phyloP scores from a whole-genome alignment of 352 stramenopile species.

The Phytophthora foliorum region DNA sequence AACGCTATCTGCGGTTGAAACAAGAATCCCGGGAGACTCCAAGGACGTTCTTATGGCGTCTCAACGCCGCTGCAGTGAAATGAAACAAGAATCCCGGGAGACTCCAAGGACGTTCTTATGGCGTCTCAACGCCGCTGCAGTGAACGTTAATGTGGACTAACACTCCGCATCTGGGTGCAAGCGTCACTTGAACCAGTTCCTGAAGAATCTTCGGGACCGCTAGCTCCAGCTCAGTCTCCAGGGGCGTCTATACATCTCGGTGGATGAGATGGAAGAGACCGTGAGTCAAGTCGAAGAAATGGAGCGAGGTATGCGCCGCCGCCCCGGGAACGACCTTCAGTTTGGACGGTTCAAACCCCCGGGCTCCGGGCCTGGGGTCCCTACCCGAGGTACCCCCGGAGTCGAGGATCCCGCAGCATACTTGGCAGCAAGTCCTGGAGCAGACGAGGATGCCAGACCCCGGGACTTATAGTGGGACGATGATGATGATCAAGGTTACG shows the following conservation, averaged over 20 bases:
- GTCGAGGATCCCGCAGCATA: neutral
- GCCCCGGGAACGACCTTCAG: neutral
- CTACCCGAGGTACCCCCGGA: neutral
- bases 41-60: neutral
- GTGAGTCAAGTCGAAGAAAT: slow-evolving; percentile 7
- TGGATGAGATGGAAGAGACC: neutral
- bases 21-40: neutral
- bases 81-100: neutral
- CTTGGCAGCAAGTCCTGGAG: neutral
- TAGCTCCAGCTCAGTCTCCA: slow-evolving; percentile 6
- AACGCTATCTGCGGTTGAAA: neutral
- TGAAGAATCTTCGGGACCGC: slow-evolving; percentile 3
- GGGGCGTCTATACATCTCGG: neutral
- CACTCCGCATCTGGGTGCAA: neutral
- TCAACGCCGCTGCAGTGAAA: slow-evolving; percentile 4
- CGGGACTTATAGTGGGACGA: neutral
- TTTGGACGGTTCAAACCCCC: neutral
- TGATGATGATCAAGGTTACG: neutral
- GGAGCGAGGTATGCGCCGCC: neutral
- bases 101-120: slow-evolving; percentile 4
- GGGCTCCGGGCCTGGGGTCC: neutral
- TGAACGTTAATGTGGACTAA: slow-evolving; percentile 8
- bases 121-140: neutral
- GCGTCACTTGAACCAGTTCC: slow-evolving; percentile 3
- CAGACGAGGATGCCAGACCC: no score